These are phyloP conservation scores for Francoa sonchifolia DNA, from an alignment of 441 rosid species.

Conservation along the genomic window DNA sequence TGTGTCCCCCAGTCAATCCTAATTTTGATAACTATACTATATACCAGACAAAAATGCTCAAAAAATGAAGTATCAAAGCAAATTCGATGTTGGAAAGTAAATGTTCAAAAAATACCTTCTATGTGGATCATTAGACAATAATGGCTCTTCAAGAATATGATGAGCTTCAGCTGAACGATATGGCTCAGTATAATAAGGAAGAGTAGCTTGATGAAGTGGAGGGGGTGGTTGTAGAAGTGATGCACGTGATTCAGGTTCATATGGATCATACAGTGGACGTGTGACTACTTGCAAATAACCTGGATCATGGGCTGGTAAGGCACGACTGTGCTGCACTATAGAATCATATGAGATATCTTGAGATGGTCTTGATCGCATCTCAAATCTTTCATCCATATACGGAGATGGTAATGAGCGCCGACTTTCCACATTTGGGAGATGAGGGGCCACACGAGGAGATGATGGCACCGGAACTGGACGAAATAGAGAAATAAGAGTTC, in stretches of 20 bases:
- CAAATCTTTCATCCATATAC: too few species aligned
- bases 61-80: too few species aligned
- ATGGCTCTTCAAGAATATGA: constrained; percentile 14
- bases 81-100: too few species aligned
- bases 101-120: constrained; percentile 11
- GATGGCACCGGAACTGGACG: constrained; percentile 7
- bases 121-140: constrained; percentile 7
- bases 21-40: too few species aligned
- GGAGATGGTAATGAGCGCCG: constrained; percentile 1
- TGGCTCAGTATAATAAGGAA: constrained; percentile 2
- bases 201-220: constrained; percentile 6
- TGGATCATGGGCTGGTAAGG: constrained; percentile 1
- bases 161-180: constrained; percentile 9
- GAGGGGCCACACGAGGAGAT: constrained; percentile 11
- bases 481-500: constrained; percentile 14
- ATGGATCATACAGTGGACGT: constrained; percentile 2
- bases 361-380: constrained; percentile 13
- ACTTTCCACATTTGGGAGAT: constrained; percentile 4
- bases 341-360: constrained; percentile 7
- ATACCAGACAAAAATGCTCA: too few species aligned
- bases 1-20: too few species aligned
- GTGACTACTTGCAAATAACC: constrained; percentile 3
- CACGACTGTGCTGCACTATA: constrained; percentile 2
- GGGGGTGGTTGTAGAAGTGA: constrained; percentile 7
- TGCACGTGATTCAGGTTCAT: background rate